phyloP scores from a whole-genome alignment of 78 protist species.

The Parvularia atlantis region DNA sequence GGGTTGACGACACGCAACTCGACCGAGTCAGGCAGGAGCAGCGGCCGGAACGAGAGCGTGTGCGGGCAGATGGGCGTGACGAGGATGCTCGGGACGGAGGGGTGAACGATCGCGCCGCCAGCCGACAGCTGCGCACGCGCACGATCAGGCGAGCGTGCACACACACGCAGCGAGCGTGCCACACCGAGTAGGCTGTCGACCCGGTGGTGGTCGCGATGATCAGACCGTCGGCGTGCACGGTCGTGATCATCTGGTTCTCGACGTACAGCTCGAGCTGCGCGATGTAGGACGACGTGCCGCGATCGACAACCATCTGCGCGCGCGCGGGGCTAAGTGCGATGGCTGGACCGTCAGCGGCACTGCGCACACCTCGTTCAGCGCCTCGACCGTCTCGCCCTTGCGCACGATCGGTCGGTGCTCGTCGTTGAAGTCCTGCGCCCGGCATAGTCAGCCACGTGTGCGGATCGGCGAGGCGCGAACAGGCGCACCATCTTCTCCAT shows the following conservation, averaged over 20 bases:
- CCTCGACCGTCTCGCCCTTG: background rate
- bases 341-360: no score
- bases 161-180: background rate
- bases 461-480: background rate
- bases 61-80: slow-evolving; percentile 89
- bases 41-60: slow-evolving; percentile 79
- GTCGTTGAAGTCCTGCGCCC: background rate
- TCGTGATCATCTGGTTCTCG: slow-evolving; percentile 38
- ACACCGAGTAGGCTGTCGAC: slow-evolving; percentile 81
- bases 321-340: no score
- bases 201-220: slow-evolving; percentile 64
- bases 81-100: slow-evolving; percentile 55
- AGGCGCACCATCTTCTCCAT: background rate
- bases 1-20: background rate
- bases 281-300: slow-evolving; percentile 58
- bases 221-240: slow-evolving; percentile 71
- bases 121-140: slow-evolving; percentile 26
- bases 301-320: slow-evolving; percentile 2
- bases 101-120: slow-evolving; percentile 86
- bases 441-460: background rate
- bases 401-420: background rate
- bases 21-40: slow-evolving; percentile 39
- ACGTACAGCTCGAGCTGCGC: slow-evolving; percentile 53
- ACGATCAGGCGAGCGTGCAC: background rate
- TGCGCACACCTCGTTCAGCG: no score